Evolutionary conservation across 805 yeast genomes (phyloP).

Genomic region (Suhomyces prunicola): DNA sequence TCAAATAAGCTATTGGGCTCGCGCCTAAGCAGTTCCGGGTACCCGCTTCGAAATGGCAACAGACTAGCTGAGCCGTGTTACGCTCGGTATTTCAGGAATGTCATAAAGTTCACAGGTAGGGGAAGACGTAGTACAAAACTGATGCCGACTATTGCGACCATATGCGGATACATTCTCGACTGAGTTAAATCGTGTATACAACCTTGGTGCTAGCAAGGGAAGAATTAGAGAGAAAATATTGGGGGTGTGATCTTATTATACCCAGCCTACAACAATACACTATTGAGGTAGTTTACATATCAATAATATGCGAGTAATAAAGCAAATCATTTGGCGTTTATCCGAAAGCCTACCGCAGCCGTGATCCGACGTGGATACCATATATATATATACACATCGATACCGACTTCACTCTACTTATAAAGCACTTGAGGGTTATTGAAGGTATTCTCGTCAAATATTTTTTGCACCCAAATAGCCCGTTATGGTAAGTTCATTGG

Average conservation of each 20-base stretch:
- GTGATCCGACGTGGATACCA: neutral
- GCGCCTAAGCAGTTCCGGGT: neutral
- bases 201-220: neutral
- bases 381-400: neutral
- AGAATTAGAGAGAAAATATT: no score
- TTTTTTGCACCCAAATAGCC: conserved; percentile 3
- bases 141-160: neutral
- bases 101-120: neutral
- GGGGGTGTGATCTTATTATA: neutral
- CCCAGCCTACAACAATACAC: neutral
- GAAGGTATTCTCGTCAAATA: neutral
- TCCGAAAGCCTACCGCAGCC: neutral
- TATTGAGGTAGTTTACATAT: neutral
- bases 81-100: neutral
- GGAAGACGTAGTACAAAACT: neutral
- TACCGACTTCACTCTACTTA: neutral
- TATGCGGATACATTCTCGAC: neutral
- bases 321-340: neutral
- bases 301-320: neutral
- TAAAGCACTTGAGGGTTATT: neutral
- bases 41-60: neutral
- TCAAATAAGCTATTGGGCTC: neutral
- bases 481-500: conserved; percentile 2
- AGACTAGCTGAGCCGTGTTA: neutral
- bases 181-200: neutral